Evolutionary conservation across 1,139 yeast genomes (phyloP).

Genomic region (Lodderomyces pseudojiufengensis): DNA sequence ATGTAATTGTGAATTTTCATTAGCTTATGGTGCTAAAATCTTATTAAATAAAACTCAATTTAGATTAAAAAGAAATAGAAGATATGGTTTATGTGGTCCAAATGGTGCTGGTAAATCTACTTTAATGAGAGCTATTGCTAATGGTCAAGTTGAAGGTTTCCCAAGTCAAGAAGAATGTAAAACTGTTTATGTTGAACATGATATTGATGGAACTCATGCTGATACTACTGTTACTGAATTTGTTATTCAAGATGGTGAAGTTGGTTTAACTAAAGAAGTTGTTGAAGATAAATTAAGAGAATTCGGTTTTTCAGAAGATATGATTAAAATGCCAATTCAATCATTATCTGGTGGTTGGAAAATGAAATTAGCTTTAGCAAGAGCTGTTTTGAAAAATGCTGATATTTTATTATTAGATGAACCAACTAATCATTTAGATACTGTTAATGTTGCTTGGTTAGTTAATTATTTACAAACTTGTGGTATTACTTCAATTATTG

Average conservation of each 20-base stretch:
- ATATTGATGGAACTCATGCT: slow-evolving; percentile 96
- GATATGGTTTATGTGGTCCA: slow-evolving; percentile 99
- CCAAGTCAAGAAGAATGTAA: slow-evolving; percentile 98
- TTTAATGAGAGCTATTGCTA: slow-evolving; percentile 99
- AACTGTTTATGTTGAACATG: slow-evolving; percentile 99
- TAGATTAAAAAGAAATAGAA: slow-evolving; percentile 98
- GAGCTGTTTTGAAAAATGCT: slow-evolving; percentile 98
- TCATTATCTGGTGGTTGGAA: slow-evolving; percentile 99
- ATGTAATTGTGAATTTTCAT: slow-evolving; percentile 99
- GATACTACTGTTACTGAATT: slow-evolving; percentile 90
- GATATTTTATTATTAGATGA: slow-evolving; percentile 97
- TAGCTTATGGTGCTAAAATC: slow-evolving; percentile 99
- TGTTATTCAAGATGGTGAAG: slow-evolving; percentile 79
- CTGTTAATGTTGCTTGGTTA: slow-evolving; percentile 98
- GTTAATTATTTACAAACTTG: slow-evolving; percentile 97
- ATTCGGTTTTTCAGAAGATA: slow-evolving; percentile 89
- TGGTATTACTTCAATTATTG: slow-evolving; percentile 96
- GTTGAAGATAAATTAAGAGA: slow-evolving; percentile 75
- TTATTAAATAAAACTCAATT: slow-evolving; percentile 98
- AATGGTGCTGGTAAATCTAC: slow-evolving; percentile 99
- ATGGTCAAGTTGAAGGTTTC: slow-evolving; percentile 99
- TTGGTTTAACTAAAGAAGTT: slow-evolving; percentile 66
- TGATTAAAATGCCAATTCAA: slow-evolving; percentile 89
- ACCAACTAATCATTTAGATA: slow-evolving; percentile 99
- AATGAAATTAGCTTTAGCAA: slow-evolving; percentile 98